These are phyloP conservation scores for Metarhizium robertsii DNA, from an alignment of 2,329 filamentous ascomycete genomes.

Conservation along the genomic window DNA sequence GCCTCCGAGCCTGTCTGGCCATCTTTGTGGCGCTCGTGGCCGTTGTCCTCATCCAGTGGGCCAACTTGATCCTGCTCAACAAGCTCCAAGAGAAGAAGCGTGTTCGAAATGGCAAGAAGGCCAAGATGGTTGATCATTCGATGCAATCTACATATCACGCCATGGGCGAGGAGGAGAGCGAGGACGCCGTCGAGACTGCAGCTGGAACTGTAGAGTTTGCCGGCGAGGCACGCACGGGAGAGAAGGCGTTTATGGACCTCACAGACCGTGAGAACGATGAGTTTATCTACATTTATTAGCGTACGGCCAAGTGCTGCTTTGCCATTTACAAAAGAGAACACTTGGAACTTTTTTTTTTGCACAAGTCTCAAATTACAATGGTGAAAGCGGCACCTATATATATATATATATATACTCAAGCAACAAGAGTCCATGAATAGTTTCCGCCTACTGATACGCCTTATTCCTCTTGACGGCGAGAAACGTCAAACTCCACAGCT, in stretches of 20 bases:
- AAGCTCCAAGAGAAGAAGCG: slow-evolving; percentile 44
- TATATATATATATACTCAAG: not conserved
- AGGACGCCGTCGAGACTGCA: slow-evolving; percentile 18
- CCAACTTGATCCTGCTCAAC: slow-evolving; percentile 47
- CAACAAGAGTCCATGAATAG: not conserved
- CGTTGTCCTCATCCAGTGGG: slow-evolving; percentile 43
- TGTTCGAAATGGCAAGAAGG: slow-evolving; percentile 50
- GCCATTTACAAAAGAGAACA: not conserved
- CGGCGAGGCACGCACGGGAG: slow-evolving; percentile 25
- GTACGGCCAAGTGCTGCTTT: not conserved
- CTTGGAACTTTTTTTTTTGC: too few relatives aligned
- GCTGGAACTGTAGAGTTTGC: slow-evolving; percentile 9
- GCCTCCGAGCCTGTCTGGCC: slow-evolving; percentile 44
- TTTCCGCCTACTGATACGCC: not conserved
- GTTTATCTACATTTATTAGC: slow-evolving; percentile 53
- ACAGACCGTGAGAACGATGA: slow-evolving; percentile 60
- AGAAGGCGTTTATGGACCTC: slow-evolving; percentile 47
- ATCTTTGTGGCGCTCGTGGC: slow-evolving; percentile 45
- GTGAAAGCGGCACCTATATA: not conserved
- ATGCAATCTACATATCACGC: slow-evolving; percentile 45
- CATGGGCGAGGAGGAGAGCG: slow-evolving; percentile 4
- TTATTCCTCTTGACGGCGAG: slow-evolving; percentile 5
- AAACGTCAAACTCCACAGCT: slow-evolving; percentile 10
- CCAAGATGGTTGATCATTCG: slow-evolving; percentile 47
- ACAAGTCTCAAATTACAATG: too few relatives aligned